Evolutionary conservation across 192 early-diverging fungal species (phyloP).

Genomic region (Funneliformis mosseae): DNA sequence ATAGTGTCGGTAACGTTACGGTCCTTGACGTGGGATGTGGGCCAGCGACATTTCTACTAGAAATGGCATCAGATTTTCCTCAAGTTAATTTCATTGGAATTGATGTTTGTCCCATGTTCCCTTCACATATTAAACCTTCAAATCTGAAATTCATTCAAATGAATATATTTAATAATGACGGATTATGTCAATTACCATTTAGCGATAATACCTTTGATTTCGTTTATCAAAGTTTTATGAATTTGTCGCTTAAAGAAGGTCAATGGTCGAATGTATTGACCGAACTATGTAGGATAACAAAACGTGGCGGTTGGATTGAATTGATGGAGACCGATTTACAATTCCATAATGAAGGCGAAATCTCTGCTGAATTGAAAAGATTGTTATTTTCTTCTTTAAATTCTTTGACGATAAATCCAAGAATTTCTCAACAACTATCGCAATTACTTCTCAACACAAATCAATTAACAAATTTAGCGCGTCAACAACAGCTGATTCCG

Average conservation of each 20-base stretch:
- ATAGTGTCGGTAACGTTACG: not conserved
- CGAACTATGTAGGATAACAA: constrained; percentile 6
- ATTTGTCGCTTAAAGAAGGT: not conserved
- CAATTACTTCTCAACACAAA: not conserved
- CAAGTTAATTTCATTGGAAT: constrained; percentile 33
- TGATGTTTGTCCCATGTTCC: constrained; percentile 44
- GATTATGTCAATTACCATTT: constrained; percentile 23
- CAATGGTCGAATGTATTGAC: constrained; percentile 13
- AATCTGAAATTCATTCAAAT: constrained; percentile 37
- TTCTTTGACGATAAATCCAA: not conserved
- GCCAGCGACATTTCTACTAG: constrained; percentile 41
- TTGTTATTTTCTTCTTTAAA: not conserved
- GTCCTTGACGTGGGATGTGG: constrained; percentile 38
- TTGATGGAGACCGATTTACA: not conserved
- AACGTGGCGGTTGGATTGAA: constrained; percentile 41
- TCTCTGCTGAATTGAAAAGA: not conserved
- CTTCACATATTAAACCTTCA: constrained; percentile 38
- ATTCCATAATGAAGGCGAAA: constrained; percentile 1
- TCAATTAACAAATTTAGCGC: not conserved
- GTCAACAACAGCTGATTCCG: not conserved
- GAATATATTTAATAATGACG: constrained; percentile 33
- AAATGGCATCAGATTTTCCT: constrained; percentile 45
- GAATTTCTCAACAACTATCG: not conserved
- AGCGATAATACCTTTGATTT: constrained; percentile 32
- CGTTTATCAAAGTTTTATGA: constrained; percentile 5